Percentiles rank a stretch among this genome's conserved stretches.
Evolutionary conservation across 305 asterid genomes (phyloP).

Genomic region (Fraxinus albicans): DNA sequence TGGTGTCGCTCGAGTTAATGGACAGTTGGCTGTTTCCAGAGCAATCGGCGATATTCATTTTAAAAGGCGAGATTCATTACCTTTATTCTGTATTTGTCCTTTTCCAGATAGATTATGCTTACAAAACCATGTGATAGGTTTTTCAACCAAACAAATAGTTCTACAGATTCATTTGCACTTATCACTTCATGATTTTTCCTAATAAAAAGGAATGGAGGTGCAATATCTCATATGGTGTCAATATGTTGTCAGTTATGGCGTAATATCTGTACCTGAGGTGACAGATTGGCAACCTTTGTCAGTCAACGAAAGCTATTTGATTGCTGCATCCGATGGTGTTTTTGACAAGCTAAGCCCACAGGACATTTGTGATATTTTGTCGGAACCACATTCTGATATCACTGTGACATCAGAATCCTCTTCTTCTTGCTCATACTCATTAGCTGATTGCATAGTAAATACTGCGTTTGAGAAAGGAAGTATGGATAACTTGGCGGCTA

Average conservation of each 20-base stretch:
- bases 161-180: background rate
- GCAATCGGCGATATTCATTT: constrained; percentile 84
- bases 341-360: constrained; percentile 84
- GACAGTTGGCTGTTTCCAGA: constrained; percentile 90
- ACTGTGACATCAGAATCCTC: constrained; percentile 39
- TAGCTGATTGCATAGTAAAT: constrained; percentile 83
- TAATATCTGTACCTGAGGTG: constrained; percentile 91
- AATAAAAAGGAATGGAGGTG: constrained; percentile 3
- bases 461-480: constrained; percentile 85
- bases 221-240: constrained; percentile 20
- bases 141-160: background rate
- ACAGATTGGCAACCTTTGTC: constrained; percentile 92
- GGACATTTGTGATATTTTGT: constrained; percentile 82
- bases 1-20: constrained; percentile 93
- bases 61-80: constrained; percentile 54
- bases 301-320: constrained; percentile 78
- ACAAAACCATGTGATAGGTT: background rate
- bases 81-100: background rate
- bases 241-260: constrained; percentile 74
- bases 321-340: constrained; percentile 93
- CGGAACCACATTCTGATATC: constrained; percentile 58
- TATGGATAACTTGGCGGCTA: constrained; percentile 87
- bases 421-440: constrained; percentile 62
- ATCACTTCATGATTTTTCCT: constrained; percentile 9
- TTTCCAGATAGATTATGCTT: constrained; percentile 12